These are phyloP conservation scores for Talaromyces wortmannii DNA, from an alignment of 495 filamentous ascomycete species.

Conservation along the genomic window DNA sequence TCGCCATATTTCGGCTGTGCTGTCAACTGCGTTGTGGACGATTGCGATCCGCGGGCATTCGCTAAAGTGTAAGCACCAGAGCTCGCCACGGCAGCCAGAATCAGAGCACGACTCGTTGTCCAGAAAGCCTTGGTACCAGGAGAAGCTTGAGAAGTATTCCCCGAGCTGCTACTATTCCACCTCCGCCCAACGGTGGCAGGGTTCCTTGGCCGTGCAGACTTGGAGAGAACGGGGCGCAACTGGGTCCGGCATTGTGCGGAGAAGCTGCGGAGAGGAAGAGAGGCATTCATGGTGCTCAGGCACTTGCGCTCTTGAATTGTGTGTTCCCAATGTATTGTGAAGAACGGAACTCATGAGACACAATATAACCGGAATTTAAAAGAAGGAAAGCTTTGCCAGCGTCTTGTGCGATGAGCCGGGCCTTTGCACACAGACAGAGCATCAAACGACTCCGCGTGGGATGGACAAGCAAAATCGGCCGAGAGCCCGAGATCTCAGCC, in stretches of 20 bases:
- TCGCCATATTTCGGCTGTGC: conserved; percentile 31
- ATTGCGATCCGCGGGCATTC: neutral
- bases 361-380: no score
- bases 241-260: conserved; percentile 17
- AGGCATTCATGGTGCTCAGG: conserved; percentile 14
- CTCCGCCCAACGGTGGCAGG: neutral
- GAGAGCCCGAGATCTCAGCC: no score
- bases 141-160: neutral
- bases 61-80: conserved; percentile 22
- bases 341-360: no score
- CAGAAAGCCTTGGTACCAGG: conserved; percentile 10
- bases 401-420: no score
- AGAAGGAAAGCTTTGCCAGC: no score
- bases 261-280: conserved; percentile 17
- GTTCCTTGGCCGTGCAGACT: conserved; percentile 3
- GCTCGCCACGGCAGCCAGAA: conserved; percentile 27
- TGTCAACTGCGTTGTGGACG: conserved; percentile 3
- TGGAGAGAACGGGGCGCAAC: conserved; percentile 14
- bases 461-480: no score
- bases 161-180: conserved; percentile 1
- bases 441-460: no score
- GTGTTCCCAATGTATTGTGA: no score
- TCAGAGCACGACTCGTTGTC: conserved; percentile 20
- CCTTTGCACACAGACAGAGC: no score
- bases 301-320: no score